Conservation (phyloP, 2,329 filamentous ascomycete species). For the Botryotinia globosa region DNA sequence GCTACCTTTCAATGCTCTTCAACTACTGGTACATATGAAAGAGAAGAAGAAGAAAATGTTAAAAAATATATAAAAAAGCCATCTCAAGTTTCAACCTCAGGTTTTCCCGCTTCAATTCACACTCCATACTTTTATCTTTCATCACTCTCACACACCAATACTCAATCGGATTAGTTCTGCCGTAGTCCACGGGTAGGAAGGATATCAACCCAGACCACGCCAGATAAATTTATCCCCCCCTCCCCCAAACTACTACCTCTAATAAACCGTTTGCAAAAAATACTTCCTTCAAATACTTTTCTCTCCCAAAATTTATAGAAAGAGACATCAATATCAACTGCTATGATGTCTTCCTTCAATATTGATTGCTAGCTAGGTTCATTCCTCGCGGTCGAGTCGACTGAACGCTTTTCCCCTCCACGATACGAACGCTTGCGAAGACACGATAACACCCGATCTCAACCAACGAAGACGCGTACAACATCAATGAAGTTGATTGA, state of each 20-base stretch:
- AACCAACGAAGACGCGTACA: conserved; percentile 14
- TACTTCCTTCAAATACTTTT: neutral
- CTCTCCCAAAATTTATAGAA: neutral
- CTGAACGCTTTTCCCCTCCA: conserved; percentile 5
- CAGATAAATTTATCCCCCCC: conserved; percentile 3
- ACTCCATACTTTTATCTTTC: neutral
- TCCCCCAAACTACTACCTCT: neutral
- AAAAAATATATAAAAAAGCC: neutral
- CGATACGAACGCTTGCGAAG: conserved; percentile 17
- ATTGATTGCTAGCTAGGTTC: conserved; percentile 16
- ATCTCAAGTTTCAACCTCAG: neutral
- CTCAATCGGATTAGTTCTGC: conserved; percentile 5
- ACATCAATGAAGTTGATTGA: conserved; percentile 1
- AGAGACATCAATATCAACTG: conserved; percentile 18
- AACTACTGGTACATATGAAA: neutral
- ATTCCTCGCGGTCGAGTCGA: conserved; percentile 16
- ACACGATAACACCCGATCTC: conserved; percentile 2
- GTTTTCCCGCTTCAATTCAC: neutral
- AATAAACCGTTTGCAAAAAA: neutral
- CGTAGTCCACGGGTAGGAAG: no score
- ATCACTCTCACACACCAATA: neutral
- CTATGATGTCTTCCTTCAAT: conserved; percentile 19
- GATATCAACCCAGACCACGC: neutral
- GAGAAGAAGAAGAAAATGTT: neutral
- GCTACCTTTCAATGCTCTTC: neutral